A percentile compares a stretch with the other conserved stretches of the same genome.
Conservation (phyloP, 192 early-diverging fungal genomes). For the Podila horticola region DNA sequence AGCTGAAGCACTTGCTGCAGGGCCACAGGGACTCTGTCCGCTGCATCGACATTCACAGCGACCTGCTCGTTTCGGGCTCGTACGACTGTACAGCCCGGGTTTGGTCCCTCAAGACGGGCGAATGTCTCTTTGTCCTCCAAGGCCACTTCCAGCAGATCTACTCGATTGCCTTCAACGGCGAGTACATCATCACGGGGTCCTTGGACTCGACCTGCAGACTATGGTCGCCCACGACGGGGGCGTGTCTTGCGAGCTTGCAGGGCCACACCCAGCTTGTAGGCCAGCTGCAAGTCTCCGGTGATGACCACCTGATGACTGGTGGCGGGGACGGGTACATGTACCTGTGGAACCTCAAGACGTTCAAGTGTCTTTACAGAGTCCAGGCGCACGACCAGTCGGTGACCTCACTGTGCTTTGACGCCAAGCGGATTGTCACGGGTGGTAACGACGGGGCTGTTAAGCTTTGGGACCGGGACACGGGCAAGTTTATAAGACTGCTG, state of each 20-base stretch:
- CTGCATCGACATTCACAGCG: conserved; percentile 88
- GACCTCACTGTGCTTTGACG: conserved; percentile 97
- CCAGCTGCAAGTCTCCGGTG: conserved; percentile 84
- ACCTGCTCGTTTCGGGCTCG: conserved; percentile 88
- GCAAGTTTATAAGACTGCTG: conserved; percentile 84
- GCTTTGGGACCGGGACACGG: conserved; percentile 92
- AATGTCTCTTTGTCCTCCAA: conserved; percentile 73
- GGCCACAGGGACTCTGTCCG: conserved; percentile 93
- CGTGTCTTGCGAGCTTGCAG: conserved; percentile 80
- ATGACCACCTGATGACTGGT: conserved; percentile 85
- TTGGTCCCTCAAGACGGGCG: conserved; percentile 86
- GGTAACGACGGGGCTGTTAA: conserved; percentile 92
- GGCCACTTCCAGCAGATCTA: conserved; percentile 97
- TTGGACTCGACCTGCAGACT: conserved; percentile 93
- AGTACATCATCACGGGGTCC: conserved; percentile 88
- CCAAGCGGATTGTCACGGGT: conserved; percentile 90
- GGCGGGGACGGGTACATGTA: conserved; percentile 93
- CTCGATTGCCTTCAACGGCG: conserved; percentile 88
- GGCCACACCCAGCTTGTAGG: conserved; percentile 96
- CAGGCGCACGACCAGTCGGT: conserved; percentile 85
- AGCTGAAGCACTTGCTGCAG: conserved; percentile 76
- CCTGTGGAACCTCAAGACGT: conserved; percentile 85
- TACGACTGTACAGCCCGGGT: conserved; percentile 94
- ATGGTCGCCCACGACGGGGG: conserved; percentile 89
- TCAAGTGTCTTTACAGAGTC: conserved; percentile 70